Base-by-base conservation (phyloP, 2,329 filamentous ascomycete genomes). In the Pseudogymnoascus sp. region DNA sequence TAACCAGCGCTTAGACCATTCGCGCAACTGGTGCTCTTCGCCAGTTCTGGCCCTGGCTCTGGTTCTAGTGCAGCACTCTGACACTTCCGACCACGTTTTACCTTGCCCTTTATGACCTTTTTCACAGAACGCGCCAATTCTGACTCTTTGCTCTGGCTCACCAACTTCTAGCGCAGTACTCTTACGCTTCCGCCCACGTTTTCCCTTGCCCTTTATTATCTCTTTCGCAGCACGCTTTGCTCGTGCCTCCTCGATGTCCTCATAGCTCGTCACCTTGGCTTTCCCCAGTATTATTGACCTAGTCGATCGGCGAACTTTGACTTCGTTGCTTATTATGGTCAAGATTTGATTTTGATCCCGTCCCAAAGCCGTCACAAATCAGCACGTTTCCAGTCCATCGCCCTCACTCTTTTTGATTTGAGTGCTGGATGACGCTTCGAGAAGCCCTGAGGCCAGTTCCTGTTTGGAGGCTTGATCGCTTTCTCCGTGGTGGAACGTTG, bases 181-280 rank as follows among this genome's bases (percentile, higher is more conserved):
- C 57, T 68, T 69, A 61, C 65, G 66, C 67, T 65, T 67, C 41
- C 67, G 62, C 62, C 66, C 60, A 43, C 65, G 63, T 64, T 66
- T 68, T 28, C 37, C 63, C 65, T 62, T 68, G 36, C 51, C 66
- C 48, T 67, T 69, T 3, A 14, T 48, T 6, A 19, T 16, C 11
- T 69, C 65, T 60, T 69, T 67, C 13, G 25, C 64, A 62, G 62
- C 63, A 65, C 62, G 65, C 65, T 68, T 63, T 34, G 63, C 67
- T 67, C 66, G 66, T 67, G 67, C 66, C 62, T 57, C 63, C 36
- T 60, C 65, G 23, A 71, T 64, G 64, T 77, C 69, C 51, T 75
- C 70, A 65, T 79, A 80, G 16, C 70, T 72, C 3, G 67, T 68
- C 3, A 67, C 66, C 64, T 76, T 69, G 1, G 61, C 67, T 54